These are phyloP conservation scores for Emergomyces orientalis DNA, from an alignment of 2,329 filamentous ascomycete species.

Conservation along the genomic window DNA sequence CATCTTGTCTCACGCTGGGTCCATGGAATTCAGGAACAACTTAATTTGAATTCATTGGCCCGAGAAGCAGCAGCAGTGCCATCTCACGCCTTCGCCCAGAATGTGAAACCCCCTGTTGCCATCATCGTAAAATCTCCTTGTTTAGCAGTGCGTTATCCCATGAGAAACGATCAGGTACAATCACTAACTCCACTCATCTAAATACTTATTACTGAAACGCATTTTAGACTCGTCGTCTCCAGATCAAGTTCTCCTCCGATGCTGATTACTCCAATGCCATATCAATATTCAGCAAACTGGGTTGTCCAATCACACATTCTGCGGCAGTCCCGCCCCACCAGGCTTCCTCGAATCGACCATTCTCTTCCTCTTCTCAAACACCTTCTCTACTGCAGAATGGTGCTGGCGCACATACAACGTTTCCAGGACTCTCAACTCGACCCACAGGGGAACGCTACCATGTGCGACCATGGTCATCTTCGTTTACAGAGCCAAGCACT, in stretches of 20 bases:
- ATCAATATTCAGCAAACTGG: constrained; percentile 32
- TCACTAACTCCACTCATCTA: neutral
- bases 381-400: neutral
- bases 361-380: constrained; percentile 1
- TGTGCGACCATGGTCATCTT: neutral
- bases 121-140: constrained; percentile 39
- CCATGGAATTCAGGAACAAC: constrained; percentile 29
- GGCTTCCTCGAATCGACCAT: constrained; percentile 16
- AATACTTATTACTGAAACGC: constrained; percentile 12
- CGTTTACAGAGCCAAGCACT: neutral
- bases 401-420: neutral
- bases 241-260: constrained; percentile 35
- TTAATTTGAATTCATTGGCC: constrained; percentile 30
- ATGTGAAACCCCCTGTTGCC: constrained; percentile 27
- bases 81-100: constrained; percentile 13
- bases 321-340: constrained; percentile 19
- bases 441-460: neutral
- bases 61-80: constrained; percentile 19
- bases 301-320: constrained; percentile 37
- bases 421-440: neutral
- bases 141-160: constrained; percentile 38
- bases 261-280: constrained; percentile 35
- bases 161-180: constrained; percentile 24
- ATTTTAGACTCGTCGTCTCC: constrained; percentile 36
- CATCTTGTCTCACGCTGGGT: neutral